Evolutionary conservation across 1,284 basidiomycete species (phyloP).

Genomic region (Bjerkandera adusta): DNA sequence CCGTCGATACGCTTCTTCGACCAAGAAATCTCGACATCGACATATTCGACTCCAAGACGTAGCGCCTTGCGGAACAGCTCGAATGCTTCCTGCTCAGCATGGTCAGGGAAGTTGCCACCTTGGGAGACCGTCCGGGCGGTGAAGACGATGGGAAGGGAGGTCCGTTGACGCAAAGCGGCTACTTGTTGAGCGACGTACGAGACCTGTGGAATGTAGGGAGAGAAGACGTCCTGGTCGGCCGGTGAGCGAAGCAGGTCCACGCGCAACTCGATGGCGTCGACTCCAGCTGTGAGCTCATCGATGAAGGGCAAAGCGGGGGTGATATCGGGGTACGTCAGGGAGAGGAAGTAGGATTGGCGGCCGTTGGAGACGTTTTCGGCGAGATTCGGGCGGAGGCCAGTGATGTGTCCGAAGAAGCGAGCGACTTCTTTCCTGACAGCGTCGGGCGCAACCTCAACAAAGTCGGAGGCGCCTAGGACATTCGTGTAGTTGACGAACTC

Average conservation of each 20-base stretch:
- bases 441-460: constrained; percentile 13
- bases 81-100: constrained; percentile 71
- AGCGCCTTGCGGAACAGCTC: constrained; percentile 80
- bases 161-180: constrained; percentile 74
- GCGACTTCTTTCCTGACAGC: constrained; percentile 47
- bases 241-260: constrained; percentile 83
- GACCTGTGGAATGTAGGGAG: constrained; percentile 62
- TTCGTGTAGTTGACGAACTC: constrained; percentile 82
- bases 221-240: constrained; percentile 41
- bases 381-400: constrained; percentile 71
- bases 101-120: constrained; percentile 91
- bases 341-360: constrained; percentile 85
- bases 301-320: constrained; percentile 69
- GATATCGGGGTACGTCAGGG: constrained; percentile 90
- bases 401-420: constrained; percentile 89
- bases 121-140: constrained; percentile 88
- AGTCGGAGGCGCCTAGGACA: constrained; percentile 20
- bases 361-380: constrained; percentile 56
- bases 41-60: constrained; percentile 86
- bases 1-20: constrained; percentile 61
- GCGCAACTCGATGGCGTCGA: constrained; percentile 91
- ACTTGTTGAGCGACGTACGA: constrained; percentile 84
- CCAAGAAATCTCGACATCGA: constrained; percentile 89
- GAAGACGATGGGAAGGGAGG: constrained; percentile 87
- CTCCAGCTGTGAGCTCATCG: constrained; percentile 77